Evolutionary conservation across 75 land plant species (phyloP), one percentile per base, ranked within the genome.

Genomic region (Gnetum montanum): DNA sequence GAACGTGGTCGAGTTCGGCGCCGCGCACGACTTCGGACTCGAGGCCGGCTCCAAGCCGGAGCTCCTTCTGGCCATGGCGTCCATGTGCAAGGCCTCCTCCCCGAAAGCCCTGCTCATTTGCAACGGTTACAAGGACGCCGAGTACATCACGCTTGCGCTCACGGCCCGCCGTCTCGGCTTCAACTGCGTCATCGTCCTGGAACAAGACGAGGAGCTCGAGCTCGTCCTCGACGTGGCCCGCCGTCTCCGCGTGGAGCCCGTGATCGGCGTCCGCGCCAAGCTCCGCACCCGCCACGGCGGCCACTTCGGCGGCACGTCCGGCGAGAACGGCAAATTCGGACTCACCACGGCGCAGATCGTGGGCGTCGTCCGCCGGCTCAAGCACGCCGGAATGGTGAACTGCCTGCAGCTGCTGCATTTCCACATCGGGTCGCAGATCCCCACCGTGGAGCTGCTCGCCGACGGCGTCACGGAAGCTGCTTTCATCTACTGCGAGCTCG

Each of bases 391-490:
- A 0, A 93, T 89, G 98, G 62, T 88, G 4, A 85, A 82, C 31
- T 89, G 90, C 24, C 70, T 93, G 12, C 84, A 82, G 66, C 66
- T 93, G 18, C 76, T 93, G n/a, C 98, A 93, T 56, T 93, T 89
- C 54, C 98, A 93, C 60, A 88, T 93, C n/a, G 98, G 98, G 5
- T 93, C 98, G 1, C 96, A 93, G 80, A 93, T 93, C 54, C 98
- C 98, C 0, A 61, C 83, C 0, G 83, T 84, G 0, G 60, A 62
- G 0, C 34, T 93, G 4, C 83, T 89, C 19, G 28, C 70, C 0
- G 96, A 93, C 27, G 86, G 96, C 0, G 96, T 93, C 7, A 34
- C 68, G 31, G 98, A 93, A 58, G 98, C 96, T 23, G 81, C 98
- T 0, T 79, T 77, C 49, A 70, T 93, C 27, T 93, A 81, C 46